Percentiles rank a stretch among this genome's conserved stretches.
phyloP scores from a whole-genome alignment of 345 rosid genomes.

The Litchi chinensis region DNA sequence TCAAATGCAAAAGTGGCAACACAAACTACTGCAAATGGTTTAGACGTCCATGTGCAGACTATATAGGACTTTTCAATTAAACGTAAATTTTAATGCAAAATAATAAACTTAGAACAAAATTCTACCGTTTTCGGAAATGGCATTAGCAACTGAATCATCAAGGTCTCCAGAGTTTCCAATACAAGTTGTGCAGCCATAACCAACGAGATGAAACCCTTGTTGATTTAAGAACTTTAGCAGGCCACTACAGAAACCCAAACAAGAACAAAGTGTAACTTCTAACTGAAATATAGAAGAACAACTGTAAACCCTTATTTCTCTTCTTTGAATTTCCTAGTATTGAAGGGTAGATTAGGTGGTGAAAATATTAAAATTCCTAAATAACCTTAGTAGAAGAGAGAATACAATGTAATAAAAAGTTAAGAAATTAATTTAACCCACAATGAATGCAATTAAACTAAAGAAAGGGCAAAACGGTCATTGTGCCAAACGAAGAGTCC shows the following conservation, averaged over 20 bases:
- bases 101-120: neutral
- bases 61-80: no score
- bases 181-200: slow-evolving; percentile 87
- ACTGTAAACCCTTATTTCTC: no score
- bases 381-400: no score
- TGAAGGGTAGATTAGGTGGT: no score
- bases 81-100: neutral
- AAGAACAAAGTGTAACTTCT: neutral
- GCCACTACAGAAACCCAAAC: slow-evolving; percentile 47
- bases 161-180: slow-evolving; percentile 80
- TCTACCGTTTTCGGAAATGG: slow-evolving; percentile 69
- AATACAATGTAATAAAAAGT: no score
- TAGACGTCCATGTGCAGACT: neutral
- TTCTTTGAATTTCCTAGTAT: no score
- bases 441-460: no score
- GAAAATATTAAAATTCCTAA: no score
- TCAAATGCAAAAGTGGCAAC: neutral
- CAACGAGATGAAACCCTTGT: slow-evolving; percentile 74
- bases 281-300: neutral
- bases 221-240: slow-evolving; percentile 61
- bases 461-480: no score
- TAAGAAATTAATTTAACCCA: no score
- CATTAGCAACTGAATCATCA: slow-evolving; percentile 61
- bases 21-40: neutral
- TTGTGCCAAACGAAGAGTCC: no score